These are phyloP conservation scores for Dothideomycetes sp. DNA, from an alignment of 2,329 filamentous ascomycete species.

Conservation along the genomic window DNA sequence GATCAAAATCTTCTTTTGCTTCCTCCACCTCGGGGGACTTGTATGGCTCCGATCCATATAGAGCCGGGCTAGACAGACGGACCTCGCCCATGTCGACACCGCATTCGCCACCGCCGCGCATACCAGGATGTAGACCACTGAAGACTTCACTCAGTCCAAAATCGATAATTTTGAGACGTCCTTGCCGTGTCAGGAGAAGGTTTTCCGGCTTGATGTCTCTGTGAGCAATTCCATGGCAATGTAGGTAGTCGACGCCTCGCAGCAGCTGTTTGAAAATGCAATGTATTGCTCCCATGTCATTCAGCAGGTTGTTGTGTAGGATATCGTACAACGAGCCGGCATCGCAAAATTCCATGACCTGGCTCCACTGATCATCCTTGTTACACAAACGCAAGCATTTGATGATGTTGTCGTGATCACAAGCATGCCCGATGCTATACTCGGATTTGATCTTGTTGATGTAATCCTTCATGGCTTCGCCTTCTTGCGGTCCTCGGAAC, in stretches of 20 bases:
- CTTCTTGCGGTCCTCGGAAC: constrained; percentile 61
- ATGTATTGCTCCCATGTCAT: constrained; percentile 51
- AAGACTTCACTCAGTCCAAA: constrained; percentile 88
- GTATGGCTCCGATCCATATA: constrained; percentile 78
- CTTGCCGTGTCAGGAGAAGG: constrained; percentile 64
- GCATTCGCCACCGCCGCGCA: constrained; percentile 62
- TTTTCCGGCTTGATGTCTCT: constrained; percentile 89
- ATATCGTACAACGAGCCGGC: constrained; percentile 71
- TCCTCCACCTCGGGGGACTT: constrained; percentile 75
- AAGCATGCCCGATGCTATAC: constrained; percentile 74
- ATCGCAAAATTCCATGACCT: constrained; percentile 87
- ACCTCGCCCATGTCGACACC: constrained; percentile 61
- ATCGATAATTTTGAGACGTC: constrained; percentile 81
- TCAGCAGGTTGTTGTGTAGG: constrained; percentile 58
- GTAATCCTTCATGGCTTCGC: constrained; percentile 61
- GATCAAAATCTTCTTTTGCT: constrained; percentile 58
- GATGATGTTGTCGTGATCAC: constrained; percentile 80
- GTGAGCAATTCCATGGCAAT: constrained; percentile 75
- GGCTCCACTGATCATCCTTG: constrained; percentile 67
- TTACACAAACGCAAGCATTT: constrained; percentile 65
- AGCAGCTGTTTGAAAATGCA: constrained; percentile 87
- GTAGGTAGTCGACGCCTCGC: constrained; percentile 71
- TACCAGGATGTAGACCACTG: constrained; percentile 66
- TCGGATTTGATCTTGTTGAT: constrained; percentile 86
- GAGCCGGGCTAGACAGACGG: constrained; percentile 63